phyloP scores from a whole-genome alignment of 2,329 filamentous ascomycete genomes.

The Fusarium liriodendri region DNA sequence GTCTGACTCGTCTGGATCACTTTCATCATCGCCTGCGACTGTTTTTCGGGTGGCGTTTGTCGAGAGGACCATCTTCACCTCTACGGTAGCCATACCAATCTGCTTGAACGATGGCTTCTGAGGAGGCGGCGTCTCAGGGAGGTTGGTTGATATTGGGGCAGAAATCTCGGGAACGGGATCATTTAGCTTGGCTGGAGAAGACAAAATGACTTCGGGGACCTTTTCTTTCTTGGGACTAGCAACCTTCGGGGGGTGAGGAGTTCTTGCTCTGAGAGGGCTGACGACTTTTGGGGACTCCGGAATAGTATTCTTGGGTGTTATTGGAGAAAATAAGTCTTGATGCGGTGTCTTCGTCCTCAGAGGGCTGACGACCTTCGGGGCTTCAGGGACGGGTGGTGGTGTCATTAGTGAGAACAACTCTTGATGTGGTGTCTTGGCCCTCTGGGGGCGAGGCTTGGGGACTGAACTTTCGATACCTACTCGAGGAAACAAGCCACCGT shows the following conservation, averaged over 20 bases:
- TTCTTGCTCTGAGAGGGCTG: background rate
- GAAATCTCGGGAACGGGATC: background rate
- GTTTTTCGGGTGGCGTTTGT: too few relatives aligned
- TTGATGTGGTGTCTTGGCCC: background rate
- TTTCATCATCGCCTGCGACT: background rate
- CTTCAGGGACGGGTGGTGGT: background rate
- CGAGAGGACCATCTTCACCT: slow-evolving; percentile 1
- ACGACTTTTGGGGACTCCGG: background rate
- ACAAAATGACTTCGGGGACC: background rate
- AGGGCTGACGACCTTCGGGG: background rate
- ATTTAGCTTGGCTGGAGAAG: background rate
- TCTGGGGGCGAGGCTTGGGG: background rate
- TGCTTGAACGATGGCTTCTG: background rate
- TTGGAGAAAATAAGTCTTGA: background rate
- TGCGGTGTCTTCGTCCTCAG: background rate
- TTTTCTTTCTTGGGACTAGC: background rate
- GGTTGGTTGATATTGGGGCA: background rate
- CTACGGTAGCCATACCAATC: background rate
- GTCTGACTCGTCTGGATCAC: background rate
- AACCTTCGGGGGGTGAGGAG: background rate
- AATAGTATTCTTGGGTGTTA: background rate
- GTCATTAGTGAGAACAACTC: background rate
- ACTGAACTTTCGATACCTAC: background rate
- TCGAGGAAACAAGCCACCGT: background rate
- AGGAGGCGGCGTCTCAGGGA: background rate